Base-by-base conservation (phyloP, 345 rosid genomes). In the Brassica cretica region DNA sequence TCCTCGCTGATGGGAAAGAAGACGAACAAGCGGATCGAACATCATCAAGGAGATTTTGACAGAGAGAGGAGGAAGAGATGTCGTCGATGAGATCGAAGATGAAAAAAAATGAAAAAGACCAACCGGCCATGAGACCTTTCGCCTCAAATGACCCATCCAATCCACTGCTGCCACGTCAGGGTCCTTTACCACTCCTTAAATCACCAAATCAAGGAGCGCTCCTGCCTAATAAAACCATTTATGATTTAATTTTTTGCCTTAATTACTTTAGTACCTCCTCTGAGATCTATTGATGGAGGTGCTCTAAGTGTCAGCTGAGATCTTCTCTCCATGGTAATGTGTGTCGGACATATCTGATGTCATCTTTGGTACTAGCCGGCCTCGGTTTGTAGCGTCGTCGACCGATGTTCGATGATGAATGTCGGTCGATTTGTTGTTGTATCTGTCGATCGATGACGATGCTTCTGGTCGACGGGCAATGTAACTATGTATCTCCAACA, bases 1-100 rank as follows among this genome's bases (percentile, higher is more conserved):
- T 86, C 86, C 0, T 71, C 7, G 55, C 30, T 27, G 30, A 27
- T 27, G 30, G 30, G 30, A 27, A 27, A 27, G 30, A 27, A 27
- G 15, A 46, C 5, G 5, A 46, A 46, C 16, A 12, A 4, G 12
- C 5, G 15, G 53, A 46, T 46, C 53, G 14, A 46, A 12, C 53
- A 46, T 4, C 53, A 46, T 46, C 14, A 11, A 12, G 51, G n/a
- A 44, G 51, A 41, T 41, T 41, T 41, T 5, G n/a, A 44, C 51
- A 44, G 46, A 39, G 46, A 39, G 30, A 27, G 30, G 30, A 27
- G 30, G 30, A 27, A 27, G 30, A 39, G 11, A 33, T 33, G 37
- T 33, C 24, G 24, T 21, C 35, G 37, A 6, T 33, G 37, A 33
- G 8, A 33, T 33, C 37, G 8, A 33, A 39, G 46, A 39, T 39